phyloP scores from a whole-genome alignment of 1,284 basidiomycete genomes.

The Ganoderma meredithae region DNA sequence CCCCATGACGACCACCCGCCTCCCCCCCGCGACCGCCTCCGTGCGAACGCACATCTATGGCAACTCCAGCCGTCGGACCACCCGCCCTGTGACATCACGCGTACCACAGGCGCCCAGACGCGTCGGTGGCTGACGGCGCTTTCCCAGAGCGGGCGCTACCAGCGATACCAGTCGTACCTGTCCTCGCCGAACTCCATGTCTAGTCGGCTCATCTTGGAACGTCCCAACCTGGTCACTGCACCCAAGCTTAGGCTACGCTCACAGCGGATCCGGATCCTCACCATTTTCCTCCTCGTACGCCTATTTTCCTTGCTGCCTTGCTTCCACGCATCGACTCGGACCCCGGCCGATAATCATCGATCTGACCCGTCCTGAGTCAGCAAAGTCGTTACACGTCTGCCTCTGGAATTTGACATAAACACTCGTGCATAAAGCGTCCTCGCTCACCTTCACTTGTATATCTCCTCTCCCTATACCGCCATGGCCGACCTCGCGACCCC shows the following conservation, averaged over 20 bases:
- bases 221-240: no score
- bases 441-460: neutral
- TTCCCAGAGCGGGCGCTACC: neutral
- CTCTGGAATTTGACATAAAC: neutral
- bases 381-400: neutral
- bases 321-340: no score
- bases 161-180: no score
- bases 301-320: no score
- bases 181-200: neutral
- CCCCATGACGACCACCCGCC: constrained; percentile 29
- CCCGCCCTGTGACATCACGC: constrained; percentile 26
- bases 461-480: neutral
- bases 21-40: neutral
- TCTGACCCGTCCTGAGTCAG: no score
- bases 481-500: constrained; percentile 39
- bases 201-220: neutral
- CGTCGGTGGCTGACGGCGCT: constrained; percentile 33
- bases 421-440: neutral
- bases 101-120: constrained; percentile 28
- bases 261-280: neutral
- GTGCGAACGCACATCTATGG: neutral
- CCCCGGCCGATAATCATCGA: no score
- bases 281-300: neutral
- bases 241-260: neutral
- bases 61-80: constrained; percentile 5